Percentiles rank a stretch among this genome's conserved stretches.
phyloP scores from a whole-genome alignment of 2,329 filamentous ascomycete genomes.

The Lasiodiplodia sp. region DNA sequence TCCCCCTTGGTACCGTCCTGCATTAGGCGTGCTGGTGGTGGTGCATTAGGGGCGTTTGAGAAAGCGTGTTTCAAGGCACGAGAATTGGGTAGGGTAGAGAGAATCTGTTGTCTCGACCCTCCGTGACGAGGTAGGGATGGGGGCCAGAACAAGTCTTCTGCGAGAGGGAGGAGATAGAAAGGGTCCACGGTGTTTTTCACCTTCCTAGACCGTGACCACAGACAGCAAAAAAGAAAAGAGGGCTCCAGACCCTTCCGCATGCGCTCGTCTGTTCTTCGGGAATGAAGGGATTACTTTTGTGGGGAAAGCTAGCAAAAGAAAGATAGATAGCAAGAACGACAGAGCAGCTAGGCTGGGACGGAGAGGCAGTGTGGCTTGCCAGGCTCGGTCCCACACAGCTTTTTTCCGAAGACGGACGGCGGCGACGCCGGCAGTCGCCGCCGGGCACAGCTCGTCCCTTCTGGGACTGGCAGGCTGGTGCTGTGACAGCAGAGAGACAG shows the following conservation, averaged over 20 bases:
- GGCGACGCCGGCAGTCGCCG: not conserved
- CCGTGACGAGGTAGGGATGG: not conserved
- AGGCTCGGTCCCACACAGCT: not conserved
- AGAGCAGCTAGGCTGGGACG: not conserved
- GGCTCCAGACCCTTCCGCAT: not conserved
- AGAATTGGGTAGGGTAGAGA: not conserved
- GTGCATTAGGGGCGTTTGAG: constrained; percentile 7
- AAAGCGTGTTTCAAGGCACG: constrained; percentile 15
- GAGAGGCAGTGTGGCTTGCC: not conserved
- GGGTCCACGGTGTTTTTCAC: not conserved
- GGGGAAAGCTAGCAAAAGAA: not conserved
- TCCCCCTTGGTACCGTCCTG: not conserved
- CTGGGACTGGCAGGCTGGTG: not conserved
- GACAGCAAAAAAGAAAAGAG: not conserved
- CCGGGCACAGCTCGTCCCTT: not conserved
- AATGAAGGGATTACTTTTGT: not conserved
- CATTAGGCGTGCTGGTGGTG: not conserved
- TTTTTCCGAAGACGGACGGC: not conserved
- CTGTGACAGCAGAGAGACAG: constrained; percentile 4
- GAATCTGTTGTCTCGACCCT: not conserved
- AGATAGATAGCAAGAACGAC: not conserved
- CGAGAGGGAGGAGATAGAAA: not conserved
- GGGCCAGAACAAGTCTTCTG: not conserved
- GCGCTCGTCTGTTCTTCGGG: not conserved
- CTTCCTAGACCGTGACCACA: not conserved